Evolutionary conservation across 306 rosid species (phyloP), one percentile per base, ranked within the genome.

Genomic region (barrel medic (Medicago truncatula)): DNA sequence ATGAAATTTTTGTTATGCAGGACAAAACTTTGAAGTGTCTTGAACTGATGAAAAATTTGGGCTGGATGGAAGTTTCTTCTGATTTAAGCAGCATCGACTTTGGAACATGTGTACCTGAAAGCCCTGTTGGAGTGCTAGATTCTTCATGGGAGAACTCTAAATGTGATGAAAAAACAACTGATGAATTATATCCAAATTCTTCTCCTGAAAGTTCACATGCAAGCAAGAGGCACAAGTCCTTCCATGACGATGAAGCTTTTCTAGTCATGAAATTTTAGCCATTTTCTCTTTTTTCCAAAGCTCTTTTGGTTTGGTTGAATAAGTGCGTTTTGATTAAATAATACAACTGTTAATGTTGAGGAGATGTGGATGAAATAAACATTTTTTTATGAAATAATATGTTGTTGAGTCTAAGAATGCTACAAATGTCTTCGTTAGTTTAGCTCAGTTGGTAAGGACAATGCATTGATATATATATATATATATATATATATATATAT

Each of bases 11-110:
- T 47, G 59, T 69, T 84, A 80, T 83, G 85, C 94, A 93, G 97
- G 92, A 58, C 23, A 91, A 86, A 79, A 86, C 87, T 71, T 54
- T 89, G 86, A 89, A 91, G 82, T 91, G 96, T 80, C 40, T 91
- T 77, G 88, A 83, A 61, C 57, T 88, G 91, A 82, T 91, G 1
- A 83, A 74, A 67, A 86, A 82, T 56, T 76, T 88, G 40, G 69
- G 80, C 21, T 71, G 84, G 86, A 65, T 73, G 14, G 67, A 69
- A 62, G 65, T 71, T 16, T 62, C 86, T 16, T 31, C 61, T 54
- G 71, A 83, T 87, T 67, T 79, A 57, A 78, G 46, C 50, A 81
- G 76, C 9, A 81, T 74, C 7, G 25, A 73, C 66, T 61, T 80
- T 1, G 81, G 39, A 4, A 28, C 81, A 54, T 76, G 82, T 8